Evolutionary conservation across 2,329 filamentous ascomycete species (phyloP), one percentile per base, ranked within the genome.

Genomic region (Pleoardoris graminearum): DNA sequence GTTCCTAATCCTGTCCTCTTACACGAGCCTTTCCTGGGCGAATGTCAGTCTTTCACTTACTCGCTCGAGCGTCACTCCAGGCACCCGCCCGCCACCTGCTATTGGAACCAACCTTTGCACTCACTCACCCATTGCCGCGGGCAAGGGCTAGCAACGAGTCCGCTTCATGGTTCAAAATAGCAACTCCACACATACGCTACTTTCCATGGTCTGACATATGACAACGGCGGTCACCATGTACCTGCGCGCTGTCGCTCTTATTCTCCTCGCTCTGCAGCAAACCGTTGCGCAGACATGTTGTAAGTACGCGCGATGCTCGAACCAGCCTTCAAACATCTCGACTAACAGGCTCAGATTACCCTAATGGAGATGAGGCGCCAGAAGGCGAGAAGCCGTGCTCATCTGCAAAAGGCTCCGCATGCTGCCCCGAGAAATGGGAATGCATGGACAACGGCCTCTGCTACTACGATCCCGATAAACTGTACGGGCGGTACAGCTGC

Each of bases 371-470:
- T 6, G 16, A 55, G 41, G 67, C 69, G 10, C 51, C 65, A 11
- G 19, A 25, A 7, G 53, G 59, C 22, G 70, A 73, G 42, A 67
- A 69, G 45, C 61, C 70, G 25, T 73, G 70, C 54, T 69, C 69
- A 3, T 61, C 64, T n/a, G 62, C 54, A 43, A 47, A 66, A 48
- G 70, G 68, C 16, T 64, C 69, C 8, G 68, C 69, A 4, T 73
- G 71, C 56, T 73, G 71, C 44, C 71, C 71, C 5, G 59, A 69
- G 16, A 69, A 64, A 11, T 73, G 70, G 69, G 25, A 70, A 44
- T 73, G 71, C 41, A 62, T 73, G 27, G 66, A 71, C 54, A 73
- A 73, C 46, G 71, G 71, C n/a, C 61, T 72, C 6, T 73, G 71
- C 50, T 55, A 72, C 42, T 27, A 70, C 48, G 59, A 60, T 14